Evolutionary conservation across 345 rosid genomes (phyloP).

Genomic region (Angophora floribunda): DNA sequence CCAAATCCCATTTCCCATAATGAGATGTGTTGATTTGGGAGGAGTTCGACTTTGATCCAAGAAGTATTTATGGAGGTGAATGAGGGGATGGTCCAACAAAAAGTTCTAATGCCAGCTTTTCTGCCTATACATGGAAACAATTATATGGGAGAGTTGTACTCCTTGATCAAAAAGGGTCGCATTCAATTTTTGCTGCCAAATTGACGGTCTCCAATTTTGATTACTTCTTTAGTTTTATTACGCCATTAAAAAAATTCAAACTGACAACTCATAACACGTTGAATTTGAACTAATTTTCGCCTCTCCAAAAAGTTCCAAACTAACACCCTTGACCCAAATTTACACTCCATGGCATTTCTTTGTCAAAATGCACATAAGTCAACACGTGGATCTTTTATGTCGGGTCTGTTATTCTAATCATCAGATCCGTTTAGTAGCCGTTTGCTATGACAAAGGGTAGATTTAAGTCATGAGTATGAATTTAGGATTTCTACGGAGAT

Average conservation of each 20-base stretch:
- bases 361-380: neutral
- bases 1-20: neutral
- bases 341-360: neutral
- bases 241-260: neutral
- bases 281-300: neutral
- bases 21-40: neutral
- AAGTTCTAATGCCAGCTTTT: neutral
- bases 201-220: neutral
- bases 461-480: neutral
- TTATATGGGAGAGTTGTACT: neutral
- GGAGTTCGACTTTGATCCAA: neutral
- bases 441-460: rapidly evolving
- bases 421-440: neutral
- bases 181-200: neutral
- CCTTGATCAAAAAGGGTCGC: neutral
- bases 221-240: neutral
- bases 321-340: rapidly evolving
- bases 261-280: rapidly evolving
- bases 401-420: neutral
- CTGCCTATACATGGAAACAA: neutral
- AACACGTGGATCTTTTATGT: neutral
- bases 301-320: neutral
- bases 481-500: neutral
- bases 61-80: neutral
- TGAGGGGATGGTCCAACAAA: neutral